These are phyloP conservation scores for Hypholoma sublateritium DNA, from an alignment of 768 basidiomycete genomes.

Conservation along the genomic window DNA sequence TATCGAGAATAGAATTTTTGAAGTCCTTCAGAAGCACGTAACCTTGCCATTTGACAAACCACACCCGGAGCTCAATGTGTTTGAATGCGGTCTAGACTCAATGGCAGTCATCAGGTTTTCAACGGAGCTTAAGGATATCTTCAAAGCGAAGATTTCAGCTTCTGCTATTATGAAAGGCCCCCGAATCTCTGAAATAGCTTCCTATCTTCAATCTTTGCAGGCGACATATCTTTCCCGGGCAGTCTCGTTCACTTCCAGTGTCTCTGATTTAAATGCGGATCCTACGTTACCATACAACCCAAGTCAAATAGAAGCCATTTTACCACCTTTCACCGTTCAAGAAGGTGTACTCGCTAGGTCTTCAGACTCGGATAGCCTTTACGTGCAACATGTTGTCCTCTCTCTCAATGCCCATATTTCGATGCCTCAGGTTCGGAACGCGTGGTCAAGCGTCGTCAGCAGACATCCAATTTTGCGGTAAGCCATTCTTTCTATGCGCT, in stretches of 20 bases:
- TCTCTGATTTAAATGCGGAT: background rate
- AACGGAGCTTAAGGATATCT: conserved; percentile 21
- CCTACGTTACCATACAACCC: conserved; percentile 9
- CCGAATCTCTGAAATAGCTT: conserved; percentile 24
- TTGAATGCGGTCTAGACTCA: conserved; percentile 32
- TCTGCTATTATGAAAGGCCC: conserved; percentile 30
- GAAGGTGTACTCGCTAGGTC: conserved; percentile 47
- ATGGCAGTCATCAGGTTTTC: conserved; percentile 28
- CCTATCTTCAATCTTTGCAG: conserved; percentile 3
- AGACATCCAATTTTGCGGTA: conserved; percentile 30
- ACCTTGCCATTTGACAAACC: conserved; percentile 14
- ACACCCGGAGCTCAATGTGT: conserved; percentile 27
- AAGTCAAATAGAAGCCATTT: conserved; percentile 22
- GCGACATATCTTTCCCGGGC: background rate
- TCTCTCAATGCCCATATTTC: conserved; percentile 21
- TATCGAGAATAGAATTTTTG: conserved; percentile 19
- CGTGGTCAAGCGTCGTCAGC: conserved; percentile 32
- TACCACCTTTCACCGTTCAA: conserved; percentile 46
- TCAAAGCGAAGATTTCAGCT: conserved; percentile 20
- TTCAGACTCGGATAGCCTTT: conserved; percentile 33
- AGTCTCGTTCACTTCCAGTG: background rate
- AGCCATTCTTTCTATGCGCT: background rate
- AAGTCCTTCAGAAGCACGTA: conserved; percentile 22
- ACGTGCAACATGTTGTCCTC: conserved; percentile 45
- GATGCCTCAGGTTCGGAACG: conserved; percentile 22